phyloP scores from a whole-genome alignment of 768 basidiomycete species.

The Psilocybe subaeruginosa region DNA sequence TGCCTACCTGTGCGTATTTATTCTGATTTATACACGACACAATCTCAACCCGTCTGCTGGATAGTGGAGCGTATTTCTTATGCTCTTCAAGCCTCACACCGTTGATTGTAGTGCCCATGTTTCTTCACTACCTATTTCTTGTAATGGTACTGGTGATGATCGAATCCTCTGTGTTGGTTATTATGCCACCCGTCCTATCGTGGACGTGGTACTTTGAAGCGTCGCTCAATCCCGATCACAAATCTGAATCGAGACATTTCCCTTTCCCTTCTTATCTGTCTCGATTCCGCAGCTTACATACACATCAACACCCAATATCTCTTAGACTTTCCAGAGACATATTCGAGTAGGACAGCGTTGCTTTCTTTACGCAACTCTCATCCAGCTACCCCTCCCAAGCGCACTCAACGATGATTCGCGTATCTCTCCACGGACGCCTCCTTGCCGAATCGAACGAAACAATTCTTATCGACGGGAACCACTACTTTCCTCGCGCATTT shows the following conservation, averaged over 20 bases:
- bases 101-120: too few species aligned
- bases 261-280: not conserved
- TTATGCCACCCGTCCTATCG: not conserved
- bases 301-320: not conserved
- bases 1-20: too few species aligned
- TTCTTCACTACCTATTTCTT: too few species aligned
- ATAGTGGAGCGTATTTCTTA: too few species aligned
- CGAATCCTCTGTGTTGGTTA: too few species aligned
- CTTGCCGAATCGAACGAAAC: slow-evolving; percentile 65
- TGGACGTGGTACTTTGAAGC: not conserved
- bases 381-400: not conserved
- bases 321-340: not conserved
- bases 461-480: slow-evolving; percentile 64
- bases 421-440: slow-evolving; percentile 46
- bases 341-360: not conserved
- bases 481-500: slow-evolving; percentile 70
- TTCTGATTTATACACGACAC: too few species aligned
- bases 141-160: too few species aligned
- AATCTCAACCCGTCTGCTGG: too few species aligned
- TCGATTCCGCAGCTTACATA: not conserved
- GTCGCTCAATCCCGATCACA: not conserved
- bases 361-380: not conserved
- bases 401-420: slow-evolving; percentile 45
- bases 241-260: not conserved
- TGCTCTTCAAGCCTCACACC: too few species aligned